phyloP scores from a whole-genome alignment of 768 basidiomycete species.

The Pleurotus giganteus region DNA sequence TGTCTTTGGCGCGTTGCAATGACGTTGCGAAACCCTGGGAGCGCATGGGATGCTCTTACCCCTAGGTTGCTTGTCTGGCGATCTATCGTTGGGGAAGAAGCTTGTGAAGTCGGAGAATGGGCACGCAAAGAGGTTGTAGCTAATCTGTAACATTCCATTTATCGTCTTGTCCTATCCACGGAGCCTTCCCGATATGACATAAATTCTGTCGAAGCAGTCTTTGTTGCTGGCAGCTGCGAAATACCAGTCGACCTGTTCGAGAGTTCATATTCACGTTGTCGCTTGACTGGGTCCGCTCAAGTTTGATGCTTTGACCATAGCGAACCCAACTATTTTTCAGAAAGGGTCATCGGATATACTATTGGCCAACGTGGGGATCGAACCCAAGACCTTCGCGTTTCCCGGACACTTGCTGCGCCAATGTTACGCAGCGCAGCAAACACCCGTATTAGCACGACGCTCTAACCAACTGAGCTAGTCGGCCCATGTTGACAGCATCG shows the following conservation, averaged over 20 bases:
- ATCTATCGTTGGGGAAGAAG: slow-evolving; percentile 37
- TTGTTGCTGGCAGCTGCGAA: too few relatives aligned
- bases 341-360: slow-evolving; percentile 19
- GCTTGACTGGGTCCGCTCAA: too few relatives aligned
- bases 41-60: slow-evolving; percentile 52
- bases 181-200: too few relatives aligned
- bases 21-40: slow-evolving; percentile 26
- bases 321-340: not conserved
- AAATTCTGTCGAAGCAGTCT: too few relatives aligned
- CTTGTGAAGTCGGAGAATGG: slow-evolving; percentile 50
- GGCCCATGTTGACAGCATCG: too few relatives aligned
- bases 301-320: not conserved
- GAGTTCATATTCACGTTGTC: too few relatives aligned
- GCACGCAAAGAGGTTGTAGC: slow-evolving; percentile 36
- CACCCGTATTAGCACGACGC: slow-evolving; percentile 72
- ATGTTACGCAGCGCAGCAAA: not conserved
- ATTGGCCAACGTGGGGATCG: slow-evolving; percentile 80
- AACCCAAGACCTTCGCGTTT: slow-evolving; percentile 80
- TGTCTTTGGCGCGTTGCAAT: slow-evolving; percentile 55
- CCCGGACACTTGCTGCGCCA: not conserved
- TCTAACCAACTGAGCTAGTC: slow-evolving; percentile 94
- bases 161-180: not conserved
- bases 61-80: slow-evolving; percentile 57
- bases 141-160: slow-evolving; percentile 15
- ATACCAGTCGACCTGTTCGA: too few relatives aligned